Evolutionary conservation across 441 rosid genomes (phyloP), one percentile per base, ranked within the genome.

Genomic region (Erysimum cheiri): DNA sequence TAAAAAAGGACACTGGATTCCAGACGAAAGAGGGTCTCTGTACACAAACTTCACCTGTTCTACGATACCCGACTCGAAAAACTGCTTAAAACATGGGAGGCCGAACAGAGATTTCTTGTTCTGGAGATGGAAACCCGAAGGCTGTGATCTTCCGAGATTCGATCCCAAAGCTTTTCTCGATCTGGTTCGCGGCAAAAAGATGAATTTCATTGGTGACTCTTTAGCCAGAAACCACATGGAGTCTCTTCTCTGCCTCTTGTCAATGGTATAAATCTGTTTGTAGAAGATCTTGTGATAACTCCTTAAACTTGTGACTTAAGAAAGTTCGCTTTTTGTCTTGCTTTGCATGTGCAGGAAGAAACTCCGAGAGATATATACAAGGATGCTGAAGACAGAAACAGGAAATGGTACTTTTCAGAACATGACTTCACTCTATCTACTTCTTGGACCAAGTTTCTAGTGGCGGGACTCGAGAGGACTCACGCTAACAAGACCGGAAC

Each of bases 111-210:
- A 80, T 54, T 90, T 85, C 50, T 69, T 86, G 19, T 81, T 84
- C 29, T 90, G 97, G 98, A 87, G 89, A 78, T 90, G 97, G 96
- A 88, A 89, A 80, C 96, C 96, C 4, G 64, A 85, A 5, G 54
- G 22, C 40, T 90, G 96, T 71, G 82, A 85, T 40, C 89, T 93
- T 64, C 86, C 88, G 0, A 72, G 82, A 78, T 86, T 90, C 56
- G 84, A 90, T 76, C 72, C 92, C 24, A 77, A 68, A 69, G 57
- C 41, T 4, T 89, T 88, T 71, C 74, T 90, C 8, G 58, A 65
- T 10, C 64, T 85, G 56, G 83, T 89, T 15, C 54, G 81, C 49
- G 85, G 91, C 49, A 90, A 83, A 65, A 83, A 82, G 31, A 71
- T 91, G 82, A 91, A 81, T 11, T 93, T 88, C 50, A 60, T 88